Evolutionary conservation across 1,284 basidiomycete genomes (phyloP).

Genomic region (Waitea zeae): DNA sequence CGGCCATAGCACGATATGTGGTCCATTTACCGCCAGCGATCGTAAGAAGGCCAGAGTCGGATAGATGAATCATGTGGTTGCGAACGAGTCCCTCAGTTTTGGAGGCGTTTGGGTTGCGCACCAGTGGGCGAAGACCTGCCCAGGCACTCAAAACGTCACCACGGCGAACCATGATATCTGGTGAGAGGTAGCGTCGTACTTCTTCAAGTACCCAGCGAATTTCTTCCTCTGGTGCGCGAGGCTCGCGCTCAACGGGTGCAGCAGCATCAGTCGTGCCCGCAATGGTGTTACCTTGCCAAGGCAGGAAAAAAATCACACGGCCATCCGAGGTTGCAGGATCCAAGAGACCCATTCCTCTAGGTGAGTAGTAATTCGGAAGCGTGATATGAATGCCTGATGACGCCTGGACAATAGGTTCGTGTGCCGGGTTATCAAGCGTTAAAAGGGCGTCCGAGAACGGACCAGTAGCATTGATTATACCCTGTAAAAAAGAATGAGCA

Average conservation of each 20-base stretch:
- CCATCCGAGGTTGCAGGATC: conserved; percentile 95
- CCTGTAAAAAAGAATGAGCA: conserved; percentile 23
- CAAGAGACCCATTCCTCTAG: conserved; percentile 87
- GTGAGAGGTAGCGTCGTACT: conserved; percentile 74
- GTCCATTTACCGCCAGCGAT: conserved; percentile 99
- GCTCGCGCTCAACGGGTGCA: conserved; percentile 62
- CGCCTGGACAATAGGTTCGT: conserved; percentile 81
- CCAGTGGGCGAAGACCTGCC: conserved; percentile 83
- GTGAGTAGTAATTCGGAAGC: conserved; percentile 92
- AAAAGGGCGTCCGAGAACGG: conserved; percentile 86
- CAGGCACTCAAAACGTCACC: conserved; percentile 97
- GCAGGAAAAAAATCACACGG: conserved; percentile 96
- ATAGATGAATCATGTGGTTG: conserved; percentile 88
- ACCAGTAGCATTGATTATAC: conserved; percentile 93
- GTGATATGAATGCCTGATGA: conserved; percentile 94
- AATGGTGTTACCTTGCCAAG: conserved; percentile 96
- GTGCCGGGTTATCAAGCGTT: conserved; percentile 69
- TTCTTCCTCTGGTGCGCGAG: conserved; percentile 81
- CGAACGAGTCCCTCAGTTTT: conserved; percentile 84
- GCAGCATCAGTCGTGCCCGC: conserved; percentile 93
- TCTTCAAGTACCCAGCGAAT: conserved; percentile 96
- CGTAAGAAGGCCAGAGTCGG: conserved; percentile 71
- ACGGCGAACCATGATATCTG: conserved; percentile 86
- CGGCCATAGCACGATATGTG: conserved; percentile 92
- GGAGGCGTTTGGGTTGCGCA: conserved; percentile 64